A percentile compares a stretch with the other conserved stretches of the same genome.
Conservation (phyloP, 441 rosid species). For the Aquilaria agallochum region DNA sequence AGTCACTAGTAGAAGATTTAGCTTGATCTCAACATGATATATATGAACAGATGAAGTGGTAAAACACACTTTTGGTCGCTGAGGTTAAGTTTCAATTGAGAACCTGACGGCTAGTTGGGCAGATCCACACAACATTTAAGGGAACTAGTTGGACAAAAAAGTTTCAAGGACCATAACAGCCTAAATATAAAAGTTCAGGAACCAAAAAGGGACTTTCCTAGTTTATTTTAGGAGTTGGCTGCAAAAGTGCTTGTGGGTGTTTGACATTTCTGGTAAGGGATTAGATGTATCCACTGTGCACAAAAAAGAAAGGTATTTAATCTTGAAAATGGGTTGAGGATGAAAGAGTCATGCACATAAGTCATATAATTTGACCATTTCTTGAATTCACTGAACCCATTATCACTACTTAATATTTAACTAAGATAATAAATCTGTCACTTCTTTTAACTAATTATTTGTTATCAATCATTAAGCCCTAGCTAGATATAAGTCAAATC, state of each 20-base stretch:
- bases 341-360: neutral
- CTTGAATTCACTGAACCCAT: neutral
- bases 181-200: neutral
- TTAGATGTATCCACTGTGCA: neutral
- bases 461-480: neutral
- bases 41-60: too few relatives aligned
- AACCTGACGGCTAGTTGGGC: neutral
- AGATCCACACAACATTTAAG: neutral
- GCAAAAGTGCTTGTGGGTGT: neutral
- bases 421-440: too few relatives aligned
- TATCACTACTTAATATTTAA: too few relatives aligned
- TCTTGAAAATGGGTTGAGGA: neutral
- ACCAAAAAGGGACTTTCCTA: neutral
- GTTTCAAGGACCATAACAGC: neutral
- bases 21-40: too few relatives aligned
- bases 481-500: too few relatives aligned
- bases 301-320: neutral
- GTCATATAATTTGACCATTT: neutral
- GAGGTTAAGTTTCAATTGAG: neutral
- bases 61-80: neutral
- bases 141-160: neutral
- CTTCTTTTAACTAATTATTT: neutral
- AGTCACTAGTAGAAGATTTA: too few relatives aligned
- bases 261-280: constrained; percentile 6
- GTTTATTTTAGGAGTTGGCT: neutral